phyloP scores from a whole-genome alignment of 768 basidiomycete genomes.

The Lactifluus echinatus region DNA sequence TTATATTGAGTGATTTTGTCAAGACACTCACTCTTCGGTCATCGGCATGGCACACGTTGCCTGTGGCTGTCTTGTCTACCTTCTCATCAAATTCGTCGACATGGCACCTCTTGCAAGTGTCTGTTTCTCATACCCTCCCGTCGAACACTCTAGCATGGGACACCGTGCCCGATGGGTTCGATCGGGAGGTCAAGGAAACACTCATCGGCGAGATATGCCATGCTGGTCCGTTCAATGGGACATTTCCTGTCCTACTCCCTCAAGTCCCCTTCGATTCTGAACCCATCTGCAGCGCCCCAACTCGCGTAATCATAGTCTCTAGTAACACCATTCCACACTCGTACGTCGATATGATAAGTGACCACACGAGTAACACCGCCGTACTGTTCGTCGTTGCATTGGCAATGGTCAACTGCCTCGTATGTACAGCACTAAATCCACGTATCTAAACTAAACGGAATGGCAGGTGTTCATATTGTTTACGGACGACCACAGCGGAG shows the following conservation, averaged over 20 bases:
- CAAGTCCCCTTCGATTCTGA: neutral
- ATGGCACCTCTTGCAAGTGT: too few relatives aligned
- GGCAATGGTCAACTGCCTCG: slow-evolving; percentile 5
- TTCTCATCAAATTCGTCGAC: too few relatives aligned
- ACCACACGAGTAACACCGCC: neutral
- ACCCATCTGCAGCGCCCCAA: neutral
- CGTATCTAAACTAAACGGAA: neutral
- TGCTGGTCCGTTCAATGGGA: too few relatives aligned
- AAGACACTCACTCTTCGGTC: neutral
- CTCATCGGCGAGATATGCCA: too few relatives aligned
- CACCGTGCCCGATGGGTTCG: too few relatives aligned
- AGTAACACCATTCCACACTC: neutral
- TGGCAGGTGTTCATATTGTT: slow-evolving; percentile 6
- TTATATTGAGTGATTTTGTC: neutral
- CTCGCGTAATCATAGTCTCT: neutral
- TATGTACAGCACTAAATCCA: neutral
- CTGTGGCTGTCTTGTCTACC: neutral
- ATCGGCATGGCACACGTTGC: neutral
- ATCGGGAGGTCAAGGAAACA: too few relatives aligned
- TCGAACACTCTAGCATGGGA: neutral
- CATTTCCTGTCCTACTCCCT: neutral
- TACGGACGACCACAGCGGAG: neutral
- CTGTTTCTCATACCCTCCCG: neutral
- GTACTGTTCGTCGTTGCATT: slow-evolving; percentile 3
- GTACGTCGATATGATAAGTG: neutral